Evolutionary conservation across 805 yeast genomes (phyloP).

Genomic region (Candida orba): DNA sequence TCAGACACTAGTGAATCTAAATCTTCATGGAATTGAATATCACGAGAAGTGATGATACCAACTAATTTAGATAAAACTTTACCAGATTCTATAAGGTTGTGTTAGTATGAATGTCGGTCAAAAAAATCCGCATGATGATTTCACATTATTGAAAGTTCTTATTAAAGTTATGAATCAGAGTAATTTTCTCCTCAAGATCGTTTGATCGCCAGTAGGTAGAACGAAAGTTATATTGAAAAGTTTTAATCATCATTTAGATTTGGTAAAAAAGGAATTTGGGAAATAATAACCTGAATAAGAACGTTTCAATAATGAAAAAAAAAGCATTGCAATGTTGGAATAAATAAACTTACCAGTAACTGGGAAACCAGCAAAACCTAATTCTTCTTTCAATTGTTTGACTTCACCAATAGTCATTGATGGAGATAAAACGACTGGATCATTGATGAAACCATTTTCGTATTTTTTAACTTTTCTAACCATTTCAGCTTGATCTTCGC

Average conservation of each 20-base stretch:
- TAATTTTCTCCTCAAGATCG: slow-evolving; percentile 86
- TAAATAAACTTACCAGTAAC: slow-evolving; percentile 85
- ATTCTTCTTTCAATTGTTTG: slow-evolving; percentile 55
- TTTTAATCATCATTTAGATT: slow-evolving; percentile 43
- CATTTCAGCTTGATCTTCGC: slow-evolving; percentile 98
- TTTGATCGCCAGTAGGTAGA: slow-evolving; percentile 94
- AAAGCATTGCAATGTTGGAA: not conserved
- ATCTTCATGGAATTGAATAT: slow-evolving; percentile 88
- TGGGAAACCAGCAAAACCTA: slow-evolving; percentile 97
- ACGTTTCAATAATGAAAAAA: not conserved
- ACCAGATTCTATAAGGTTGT: slow-evolving; percentile 58
- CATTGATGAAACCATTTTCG: slow-evolving; percentile 96
- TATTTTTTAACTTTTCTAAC: slow-evolving; percentile 92
- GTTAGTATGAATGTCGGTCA: slow-evolving; percentile 12
- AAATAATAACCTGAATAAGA: not conserved
- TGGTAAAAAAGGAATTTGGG: too few relatives aligned
- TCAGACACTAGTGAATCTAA: slow-evolving; percentile 53
- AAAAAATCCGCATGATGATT: not conserved
- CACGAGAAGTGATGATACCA: slow-evolving; percentile 96
- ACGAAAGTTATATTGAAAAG: slow-evolving; percentile 83
- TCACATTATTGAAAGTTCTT: not conserved
- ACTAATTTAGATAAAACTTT: slow-evolving; percentile 79
- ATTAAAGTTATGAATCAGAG: slow-evolving; percentile 27
- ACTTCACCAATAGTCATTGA: slow-evolving; percentile 73
- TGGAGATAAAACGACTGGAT: slow-evolving; percentile 84